phyloP scores from a whole-genome alignment of 371 early-diverging fungal genomes.

The Mucor piriformis region DNA sequence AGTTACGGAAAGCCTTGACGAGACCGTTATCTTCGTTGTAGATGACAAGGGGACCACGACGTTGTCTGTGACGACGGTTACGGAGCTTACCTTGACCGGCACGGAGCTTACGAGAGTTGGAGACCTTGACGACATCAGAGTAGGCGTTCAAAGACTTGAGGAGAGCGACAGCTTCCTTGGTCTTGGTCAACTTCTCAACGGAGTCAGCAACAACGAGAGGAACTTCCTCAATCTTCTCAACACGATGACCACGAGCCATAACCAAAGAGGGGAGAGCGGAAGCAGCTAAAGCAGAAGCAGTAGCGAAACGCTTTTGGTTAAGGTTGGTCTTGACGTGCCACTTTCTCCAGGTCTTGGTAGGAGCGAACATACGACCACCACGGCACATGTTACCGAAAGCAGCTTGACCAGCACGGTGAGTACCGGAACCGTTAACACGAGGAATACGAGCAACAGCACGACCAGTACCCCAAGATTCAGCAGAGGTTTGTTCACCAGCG shows the following conservation, averaged over 20 bases:
- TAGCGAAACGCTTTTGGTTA: constrained; percentile 98
- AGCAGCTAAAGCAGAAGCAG: constrained; percentile 98
- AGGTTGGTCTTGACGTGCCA: constrained; percentile 99
- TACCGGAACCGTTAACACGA: constrained; percentile 98
- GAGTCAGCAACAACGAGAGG: constrained; percentile 94
- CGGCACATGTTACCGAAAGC: constrained; percentile 75
- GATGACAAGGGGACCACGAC: constrained; percentile 98
- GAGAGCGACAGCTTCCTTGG: constrained; percentile 95
- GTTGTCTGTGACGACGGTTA: constrained; percentile 98
- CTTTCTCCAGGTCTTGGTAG: constrained; percentile 99
- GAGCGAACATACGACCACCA: constrained; percentile 99
- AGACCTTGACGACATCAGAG: constrained; percentile 96
- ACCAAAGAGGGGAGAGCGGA: constrained; percentile 96
- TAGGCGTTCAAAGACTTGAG: constrained; percentile 95
- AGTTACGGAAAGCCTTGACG: constrained; percentile 98
- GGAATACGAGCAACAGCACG: constrained; percentile 99
- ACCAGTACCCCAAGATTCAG: constrained; percentile 99
- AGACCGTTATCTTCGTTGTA: constrained; percentile 96
- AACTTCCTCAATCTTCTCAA: constrained; percentile 94
- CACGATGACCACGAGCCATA: constrained; percentile 98
- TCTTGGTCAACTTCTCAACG: constrained; percentile 89
- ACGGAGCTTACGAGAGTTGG: constrained; percentile 96
- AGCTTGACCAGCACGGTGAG: constrained; percentile 99
- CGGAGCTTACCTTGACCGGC: constrained; percentile 99
- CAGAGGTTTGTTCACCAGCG: constrained; percentile 99